Evolutionary conservation across 371 early-diverging fungal genomes (phyloP).

Genomic region (Mucor piriformis): DNA sequence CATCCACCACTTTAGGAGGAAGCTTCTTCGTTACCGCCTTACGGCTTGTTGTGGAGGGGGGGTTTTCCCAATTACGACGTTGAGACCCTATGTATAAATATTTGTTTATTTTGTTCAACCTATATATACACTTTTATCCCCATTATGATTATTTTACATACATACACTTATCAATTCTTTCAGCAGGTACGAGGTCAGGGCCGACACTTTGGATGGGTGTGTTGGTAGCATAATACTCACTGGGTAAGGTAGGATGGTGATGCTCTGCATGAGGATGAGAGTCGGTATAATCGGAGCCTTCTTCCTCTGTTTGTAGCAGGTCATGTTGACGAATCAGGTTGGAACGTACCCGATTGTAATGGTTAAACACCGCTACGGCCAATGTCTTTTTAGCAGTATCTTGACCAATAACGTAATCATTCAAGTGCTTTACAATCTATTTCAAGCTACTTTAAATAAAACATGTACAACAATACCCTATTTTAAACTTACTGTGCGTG

Average conservation of each 20-base stretch:
- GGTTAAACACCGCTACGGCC: constrained; percentile 85
- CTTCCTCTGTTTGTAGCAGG: constrained; percentile 15
- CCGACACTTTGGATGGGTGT: constrained; percentile 10
- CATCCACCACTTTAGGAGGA: constrained; percentile 3
- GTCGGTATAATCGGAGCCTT: background rate
- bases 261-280: constrained; percentile 15
- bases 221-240: constrained; percentile 17
- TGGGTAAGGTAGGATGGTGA: constrained; percentile 19
- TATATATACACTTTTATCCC: too few species aligned
- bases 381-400: constrained; percentile 79
- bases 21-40: background rate
- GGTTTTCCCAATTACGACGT: constrained; percentile 33
- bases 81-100: background rate
- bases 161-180: constrained; percentile 8
- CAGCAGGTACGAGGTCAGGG: constrained; percentile 22
- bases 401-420: constrained; percentile 89
- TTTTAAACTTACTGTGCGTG: constrained; percentile 24
- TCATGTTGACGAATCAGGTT: constrained; percentile 53
- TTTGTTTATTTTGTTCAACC: too few species aligned
- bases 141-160: too few species aligned
- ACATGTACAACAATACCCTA: too few species aligned
- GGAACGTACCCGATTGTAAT: constrained; percentile 77
- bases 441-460: too few species aligned
- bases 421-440: constrained; percentile 79
- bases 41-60: constrained; percentile 18